Base-by-base conservation (phyloP, 305 asterid genomes). In the Fraxinus platypoda region DNA sequence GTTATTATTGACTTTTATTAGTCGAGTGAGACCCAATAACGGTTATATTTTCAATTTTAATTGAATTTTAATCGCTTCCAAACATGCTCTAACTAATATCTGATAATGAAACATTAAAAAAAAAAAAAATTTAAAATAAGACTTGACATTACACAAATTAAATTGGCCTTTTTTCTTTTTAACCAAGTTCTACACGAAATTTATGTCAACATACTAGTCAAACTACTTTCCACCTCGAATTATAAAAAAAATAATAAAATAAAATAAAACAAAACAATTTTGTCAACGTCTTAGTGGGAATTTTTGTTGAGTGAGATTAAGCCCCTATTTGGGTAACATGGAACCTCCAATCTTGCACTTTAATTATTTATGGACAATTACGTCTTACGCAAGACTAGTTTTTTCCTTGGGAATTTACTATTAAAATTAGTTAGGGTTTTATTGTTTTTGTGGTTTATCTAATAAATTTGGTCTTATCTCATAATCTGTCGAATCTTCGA, bases 131-230 rank as follows among this genome's bases (percentile, higher is more conserved):
- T 41, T 46, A 46, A 19, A 46, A 13, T 46, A 13, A 13, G 54
- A 43, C 54, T 43, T 43, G 57, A 46, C 15, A 54, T n/a, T 4
- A 54, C 66, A n/a, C 17, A n/a, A 54, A 54, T n/a, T n/a, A 52
- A 52, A 4, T 52, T 4, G 64, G 15, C 31, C 43, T 15, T 37
- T 81, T 74, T 57, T 4, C 31, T 82, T 46, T 31, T 0, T 2
- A 49, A 31, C 6, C 62, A 77, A 71, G 66, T 82, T 81, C 85
- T 38, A 82, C 81, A 76, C 73, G 35, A 38, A 49, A 38, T 23
- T 19, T 8, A 59, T 23, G 71, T 62, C 15, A 23, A 64, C 72
- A 9, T 8, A 6, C 19, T 23, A 23, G 72, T 64, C 72, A 64
- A 23, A 25, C 31, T 21, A 64, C 30, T 64, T 64, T 43, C 72